Conservation (phyloP, 331 rosid genomes). For the Stylosanthes scabra region DNA sequence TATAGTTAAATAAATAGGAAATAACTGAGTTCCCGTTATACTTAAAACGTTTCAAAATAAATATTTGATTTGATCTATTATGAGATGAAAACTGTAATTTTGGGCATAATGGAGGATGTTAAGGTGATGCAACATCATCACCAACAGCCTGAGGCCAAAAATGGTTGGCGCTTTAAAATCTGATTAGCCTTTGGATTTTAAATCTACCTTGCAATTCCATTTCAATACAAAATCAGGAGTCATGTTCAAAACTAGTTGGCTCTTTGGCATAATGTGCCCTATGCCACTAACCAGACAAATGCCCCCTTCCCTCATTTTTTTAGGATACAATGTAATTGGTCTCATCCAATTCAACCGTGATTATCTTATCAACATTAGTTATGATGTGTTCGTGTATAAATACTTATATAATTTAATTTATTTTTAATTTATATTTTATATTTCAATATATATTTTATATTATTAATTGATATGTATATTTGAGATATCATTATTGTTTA, state of each 20-base stretch:
- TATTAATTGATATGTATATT: too few species aligned
- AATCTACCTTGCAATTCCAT: conserved; percentile 29
- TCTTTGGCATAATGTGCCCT: too few species aligned
- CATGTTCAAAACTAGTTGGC: too few species aligned
- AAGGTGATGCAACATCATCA: conserved; percentile 42
- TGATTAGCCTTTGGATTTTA: conserved; percentile 32
- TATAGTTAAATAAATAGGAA: background rate
- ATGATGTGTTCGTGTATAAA: too few species aligned
- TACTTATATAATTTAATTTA: too few species aligned
- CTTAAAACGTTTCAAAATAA: too few species aligned
- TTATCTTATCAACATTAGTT: too few species aligned
- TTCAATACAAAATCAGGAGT: conserved; percentile 45
- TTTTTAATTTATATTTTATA: too few species aligned
- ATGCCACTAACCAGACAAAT: too few species aligned
- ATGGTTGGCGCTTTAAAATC: conserved; percentile 32
- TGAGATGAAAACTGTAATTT: conserved; percentile 22
- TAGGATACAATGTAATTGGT: conserved; percentile 37
- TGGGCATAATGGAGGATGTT: conserved; percentile 30
- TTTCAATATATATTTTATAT: too few species aligned
- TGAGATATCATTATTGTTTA: too few species aligned
- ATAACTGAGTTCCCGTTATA: too few species aligned
- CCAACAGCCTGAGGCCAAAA: conserved; percentile 29
- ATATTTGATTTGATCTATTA: background rate
- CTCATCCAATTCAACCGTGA: conserved; percentile 30
- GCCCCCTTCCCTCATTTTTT: conserved; percentile 43